Percentiles rank a stretch among this genome's conserved stretches.
Conservation (phyloP, 805 yeast genomes). For the Starmerella bombicola region DNA sequence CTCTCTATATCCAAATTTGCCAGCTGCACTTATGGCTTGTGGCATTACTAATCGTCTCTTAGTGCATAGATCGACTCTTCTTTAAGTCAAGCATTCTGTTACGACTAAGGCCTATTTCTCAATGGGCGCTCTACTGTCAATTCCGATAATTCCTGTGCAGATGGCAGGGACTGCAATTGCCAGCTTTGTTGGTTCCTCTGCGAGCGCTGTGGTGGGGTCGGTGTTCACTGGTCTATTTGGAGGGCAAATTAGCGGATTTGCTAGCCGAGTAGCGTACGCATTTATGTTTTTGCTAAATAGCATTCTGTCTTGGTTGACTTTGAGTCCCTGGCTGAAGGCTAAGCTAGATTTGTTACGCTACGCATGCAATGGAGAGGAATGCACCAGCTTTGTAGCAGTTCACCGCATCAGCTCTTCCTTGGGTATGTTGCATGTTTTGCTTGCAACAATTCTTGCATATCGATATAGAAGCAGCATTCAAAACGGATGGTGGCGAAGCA, state of each 20-base stretch:
- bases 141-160: slow-evolving; percentile 53
- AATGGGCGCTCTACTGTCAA: slow-evolving; percentile 34
- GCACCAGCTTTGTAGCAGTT: slow-evolving; percentile 91
- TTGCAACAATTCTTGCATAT: slow-evolving; percentile 51
- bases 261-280: slow-evolving; percentile 83
- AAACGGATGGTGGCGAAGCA: slow-evolving; percentile 83
- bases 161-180: slow-evolving; percentile 44
- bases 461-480: slow-evolving; percentile 69
- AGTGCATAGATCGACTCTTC: too few species aligned
- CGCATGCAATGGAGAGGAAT: slow-evolving; percentile 68
- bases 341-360: slow-evolving; percentile 60
- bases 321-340: slow-evolving; percentile 64
- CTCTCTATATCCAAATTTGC: too few species aligned
- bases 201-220: slow-evolving; percentile 53
- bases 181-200: slow-evolving; percentile 71
- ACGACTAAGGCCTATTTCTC: too few species aligned
- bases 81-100: too few species aligned
- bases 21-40: too few species aligned
- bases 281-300: slow-evolving; percentile 63
- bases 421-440: slow-evolving; percentile 60
- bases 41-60: too few species aligned
- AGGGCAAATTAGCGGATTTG: slow-evolving; percentile 58
- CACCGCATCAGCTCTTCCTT: slow-evolving; percentile 81
- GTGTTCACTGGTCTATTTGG: slow-evolving; percentile 26
- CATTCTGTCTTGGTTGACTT: slow-evolving; percentile 80